Evolutionary conservation across 1,284 basidiomycete species (phyloP), one percentile per base, ranked within the genome.

Genomic region (Ganoderma resinaceum): DNA sequence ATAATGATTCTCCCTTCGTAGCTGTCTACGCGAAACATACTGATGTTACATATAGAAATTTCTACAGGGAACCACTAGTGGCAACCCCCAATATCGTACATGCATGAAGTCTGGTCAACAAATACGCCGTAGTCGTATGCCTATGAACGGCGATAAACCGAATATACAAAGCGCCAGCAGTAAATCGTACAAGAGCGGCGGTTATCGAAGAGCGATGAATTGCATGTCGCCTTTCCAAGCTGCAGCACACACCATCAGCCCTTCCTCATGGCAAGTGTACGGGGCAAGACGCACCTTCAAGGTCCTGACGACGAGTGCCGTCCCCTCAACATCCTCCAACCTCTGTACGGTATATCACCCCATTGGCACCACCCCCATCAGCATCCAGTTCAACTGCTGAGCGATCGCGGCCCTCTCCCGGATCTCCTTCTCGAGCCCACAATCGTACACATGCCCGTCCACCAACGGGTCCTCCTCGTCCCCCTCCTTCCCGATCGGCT

Each of bases 351-450:
- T 23, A 23, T 38, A 16, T 42, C 38, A 60, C 23, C 58, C 58
- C 58, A 42, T 60, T 8, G 58, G 58, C 35, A 60, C 23, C 3
- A 60, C n/a, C 14, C 58, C 58, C 58, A 40, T 60, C 35, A 60
- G 3, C 37, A 60, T 60, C 58, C 58, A 60, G 26, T 60, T 60
- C 58, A 60, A 2, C 23, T 42, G 35, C 23, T 60, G 58, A 3
- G 58, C 58, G 23, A 60, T 11, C 23, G 58, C 58, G 9, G 58
- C 58, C 23, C 58, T 60, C 14, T 40, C 58, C 33, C 37, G 37
- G 23, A 60, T 60, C 58, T 38, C 58, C 26, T 40, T 37, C 35
- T 60, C 58, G 23, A 60, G 37, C 37, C 23, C 38, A 8, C 37
- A 9, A 14, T 60, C 37, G 38, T 60, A 60, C 23, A 60, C 37